Conservation (phyloP, 2,329 filamentous ascomycete genomes). For the Exophiala aquamarina region DNA sequence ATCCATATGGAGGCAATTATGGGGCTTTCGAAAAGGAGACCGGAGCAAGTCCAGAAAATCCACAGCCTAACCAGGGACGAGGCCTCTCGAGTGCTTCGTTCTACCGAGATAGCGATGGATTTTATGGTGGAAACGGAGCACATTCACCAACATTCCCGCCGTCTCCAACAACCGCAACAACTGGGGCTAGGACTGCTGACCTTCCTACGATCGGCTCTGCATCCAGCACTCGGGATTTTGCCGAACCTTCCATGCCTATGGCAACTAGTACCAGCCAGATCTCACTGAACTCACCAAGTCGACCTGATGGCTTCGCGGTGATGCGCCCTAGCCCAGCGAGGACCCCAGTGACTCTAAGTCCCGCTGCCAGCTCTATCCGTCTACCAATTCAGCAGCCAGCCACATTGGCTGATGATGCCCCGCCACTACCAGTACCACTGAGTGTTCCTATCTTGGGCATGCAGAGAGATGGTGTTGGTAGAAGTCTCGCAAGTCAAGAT, state of each 20-base stretch:
- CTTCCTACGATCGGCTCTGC: constrained; percentile 1
- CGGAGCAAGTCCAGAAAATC: constrained; percentile 14
- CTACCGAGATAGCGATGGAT: constrained; percentile 32
- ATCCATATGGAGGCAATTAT: constrained; percentile 42
- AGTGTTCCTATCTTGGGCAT: constrained; percentile 30
- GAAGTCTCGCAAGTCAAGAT: constrained; percentile 42
- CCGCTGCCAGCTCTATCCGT: constrained; percentile 30
- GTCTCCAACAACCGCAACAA: constrained; percentile 19
- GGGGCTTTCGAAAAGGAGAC: constrained; percentile 29
- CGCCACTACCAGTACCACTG: constrained; percentile 31
- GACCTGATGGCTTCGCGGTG: constrained; percentile 34
- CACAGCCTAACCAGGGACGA: constrained; percentile 21
- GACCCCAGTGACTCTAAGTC: constrained; percentile 39
- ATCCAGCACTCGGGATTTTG: constrained; percentile 20
- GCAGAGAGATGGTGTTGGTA: constrained; percentile 41
- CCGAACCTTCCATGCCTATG: not conserved
- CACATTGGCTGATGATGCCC: constrained; percentile 25
- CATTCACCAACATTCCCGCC: constrained; percentile 21
- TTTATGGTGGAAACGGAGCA: constrained; percentile 26
- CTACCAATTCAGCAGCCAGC: constrained; percentile 25
- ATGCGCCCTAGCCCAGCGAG: constrained; percentile 44
- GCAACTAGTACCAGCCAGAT: constrained; percentile 12
- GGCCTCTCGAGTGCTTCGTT: constrained; percentile 30
- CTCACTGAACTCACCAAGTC: constrained; percentile 27
- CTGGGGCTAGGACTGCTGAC: constrained; percentile 8